Evolutionary conservation across 768 basidiomycete genomes (phyloP).

Genomic region (Amanita subjunquillea): DNA sequence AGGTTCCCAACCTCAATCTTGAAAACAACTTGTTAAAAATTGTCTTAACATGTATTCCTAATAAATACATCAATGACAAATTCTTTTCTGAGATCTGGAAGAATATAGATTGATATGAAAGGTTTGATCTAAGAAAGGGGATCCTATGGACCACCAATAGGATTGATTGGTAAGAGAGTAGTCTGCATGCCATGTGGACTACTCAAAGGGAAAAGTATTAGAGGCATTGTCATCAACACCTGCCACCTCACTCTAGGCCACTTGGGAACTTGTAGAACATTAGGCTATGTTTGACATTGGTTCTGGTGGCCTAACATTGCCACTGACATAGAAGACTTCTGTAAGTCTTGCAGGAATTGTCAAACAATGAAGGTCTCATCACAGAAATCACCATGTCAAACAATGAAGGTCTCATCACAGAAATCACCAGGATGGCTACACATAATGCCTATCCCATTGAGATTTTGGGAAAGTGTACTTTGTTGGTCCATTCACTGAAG

Average conservation of each 20-base stretch:
- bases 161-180: too few relatives aligned
- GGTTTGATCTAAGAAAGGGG: too few relatives aligned
- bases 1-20: not conserved
- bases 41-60: not conserved
- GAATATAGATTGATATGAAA: not conserved
- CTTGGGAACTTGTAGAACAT: too few relatives aligned
- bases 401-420: slow-evolving; percentile 8
- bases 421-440: slow-evolving; percentile 16
- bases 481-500: slow-evolving; percentile 18
- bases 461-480: slow-evolving; percentile 27
- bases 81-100: not conserved
- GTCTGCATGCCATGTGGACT: too few relatives aligned
- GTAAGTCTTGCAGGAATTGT: slow-evolving; percentile 11
- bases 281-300: too few relatives aligned
- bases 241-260: too few relatives aligned
- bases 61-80: not conserved
- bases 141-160: too few relatives aligned
- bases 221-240: too few relatives aligned
- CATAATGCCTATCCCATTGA: slow-evolving; percentile 12
- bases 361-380: too few relatives aligned
- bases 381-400: too few relatives aligned
- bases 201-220: too few relatives aligned
- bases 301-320: slow-evolving; percentile 17
- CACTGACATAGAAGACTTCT: slow-evolving; percentile 9
- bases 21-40: not conserved